These are phyloP conservation scores for Musa itinerans DNA, from an alignment of 176 grass and related monocot genomes.

Conservation along the genomic window DNA sequence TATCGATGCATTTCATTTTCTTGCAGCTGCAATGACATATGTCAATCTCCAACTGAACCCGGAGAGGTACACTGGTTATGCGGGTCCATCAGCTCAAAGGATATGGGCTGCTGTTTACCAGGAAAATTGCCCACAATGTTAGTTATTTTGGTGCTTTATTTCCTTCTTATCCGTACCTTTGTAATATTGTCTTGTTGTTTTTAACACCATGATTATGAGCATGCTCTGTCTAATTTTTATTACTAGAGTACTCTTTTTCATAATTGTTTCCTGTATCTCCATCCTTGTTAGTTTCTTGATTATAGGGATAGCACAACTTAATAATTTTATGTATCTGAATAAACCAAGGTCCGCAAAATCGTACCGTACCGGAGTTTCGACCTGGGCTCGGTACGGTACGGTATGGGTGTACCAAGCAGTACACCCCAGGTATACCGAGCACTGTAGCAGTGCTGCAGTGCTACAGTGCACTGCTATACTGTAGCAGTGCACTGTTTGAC, in stretches of 20 bases:
- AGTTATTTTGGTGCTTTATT: not conserved
- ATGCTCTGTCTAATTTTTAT: not conserved
- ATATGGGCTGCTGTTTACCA: slow-evolving; percentile 14
- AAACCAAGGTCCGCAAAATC: too few relatives aligned
- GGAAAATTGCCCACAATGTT: slow-evolving; percentile 12
- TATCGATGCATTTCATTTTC: not conserved
- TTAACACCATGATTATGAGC: too few relatives aligned
- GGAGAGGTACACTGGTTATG: slow-evolving; percentile 31
- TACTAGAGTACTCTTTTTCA: not conserved
- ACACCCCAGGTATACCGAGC: too few relatives aligned
- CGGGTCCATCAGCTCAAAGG: slow-evolving; percentile 6
- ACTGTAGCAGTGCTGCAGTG: too few relatives aligned
- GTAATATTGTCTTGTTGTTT: not conserved
- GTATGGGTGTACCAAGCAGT: too few relatives aligned
- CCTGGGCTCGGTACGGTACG: too few relatives aligned
- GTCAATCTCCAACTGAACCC: slow-evolving; percentile 92
- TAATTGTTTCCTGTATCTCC: not conserved
- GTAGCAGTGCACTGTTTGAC: too few relatives aligned
- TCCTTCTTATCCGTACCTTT: not conserved
- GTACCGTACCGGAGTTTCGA: too few relatives aligned
- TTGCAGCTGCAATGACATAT: slow-evolving; percentile 90
- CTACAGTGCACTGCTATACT: too few relatives aligned
- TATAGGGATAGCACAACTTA: not conserved
- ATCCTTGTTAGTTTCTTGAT: not conserved
- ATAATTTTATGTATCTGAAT: not conserved